Evolutionary conservation across 2,329 filamentous ascomycete genomes (phyloP), one percentile per base, ranked within the genome.

Genomic region (Fusarium vanettenii): DNA sequence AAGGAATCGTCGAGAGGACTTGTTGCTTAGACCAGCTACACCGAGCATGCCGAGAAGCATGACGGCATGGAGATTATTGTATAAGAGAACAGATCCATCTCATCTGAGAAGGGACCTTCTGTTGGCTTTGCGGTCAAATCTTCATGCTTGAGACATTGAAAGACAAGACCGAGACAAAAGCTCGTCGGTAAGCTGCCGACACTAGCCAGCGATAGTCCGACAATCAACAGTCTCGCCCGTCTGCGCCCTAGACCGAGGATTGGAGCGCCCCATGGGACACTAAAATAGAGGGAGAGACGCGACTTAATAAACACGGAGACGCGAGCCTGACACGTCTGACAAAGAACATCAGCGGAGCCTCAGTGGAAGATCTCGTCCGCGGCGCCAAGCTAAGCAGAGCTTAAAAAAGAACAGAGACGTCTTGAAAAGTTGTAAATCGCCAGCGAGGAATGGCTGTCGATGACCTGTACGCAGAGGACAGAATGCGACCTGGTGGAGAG

Each of bases 401-500:
- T 60, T 73, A 64, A 73, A 71, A 45, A 52, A 52, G 35, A 31
- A 52, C 18, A 50, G n/a, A 61, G 20, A 48, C 61, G 72, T 74
- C 59, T 73, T 48, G 48, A 22, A 52, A 45, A 37, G 43, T 50
- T 43, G 43, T 5, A 50, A 37, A 56, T 18, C 48, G 22, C 29
- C 20, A 16, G n/a, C 37, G 66, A 73, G 63, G 69, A 74, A 74
- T 75, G 72, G 72, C 62, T 63, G 13, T 67, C 69, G 61, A 60
- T 64, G n/a, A 25, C 31, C 39, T 52, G 22, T 52, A 67, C 60
- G 41, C 55, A 48, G 56, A 48, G 37, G 35, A 22, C 66, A 60
- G 9, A 29, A 73, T 14, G 72, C 69, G 66, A 60, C 69, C 72
- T 14, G 39, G 72, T 75, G 72, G 72, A 73, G 72, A 73, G 69